Evolutionary conservation across 2,329 filamentous ascomycete genomes (phyloP).

Genomic region (Zymoseptoria pseudotritici): DNA sequence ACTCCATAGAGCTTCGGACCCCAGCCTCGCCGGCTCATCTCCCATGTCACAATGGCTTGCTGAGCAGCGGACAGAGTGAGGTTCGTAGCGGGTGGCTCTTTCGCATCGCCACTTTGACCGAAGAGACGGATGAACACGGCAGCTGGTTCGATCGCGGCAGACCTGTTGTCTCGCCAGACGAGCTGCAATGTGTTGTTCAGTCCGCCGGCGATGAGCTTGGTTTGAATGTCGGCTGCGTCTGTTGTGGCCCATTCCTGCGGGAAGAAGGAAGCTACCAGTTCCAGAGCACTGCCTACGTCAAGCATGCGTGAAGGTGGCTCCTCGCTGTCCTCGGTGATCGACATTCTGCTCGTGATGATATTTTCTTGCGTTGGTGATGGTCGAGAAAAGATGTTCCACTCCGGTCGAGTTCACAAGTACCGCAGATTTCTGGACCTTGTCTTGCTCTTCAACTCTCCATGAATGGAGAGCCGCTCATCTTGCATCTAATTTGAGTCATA

Average conservation of each 20-base stretch:
- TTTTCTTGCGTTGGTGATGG: too few species aligned
- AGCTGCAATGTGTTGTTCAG: conserved; percentile 7
- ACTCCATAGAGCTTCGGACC: conserved; percentile 3
- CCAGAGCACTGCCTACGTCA: background rate
- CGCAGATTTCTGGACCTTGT: too few species aligned
- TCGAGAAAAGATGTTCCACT: too few species aligned
- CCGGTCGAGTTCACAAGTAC: too few species aligned
- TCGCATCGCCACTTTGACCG: conserved; percentile 1
- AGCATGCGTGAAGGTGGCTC: background rate
- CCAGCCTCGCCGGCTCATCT: conserved; percentile 7
- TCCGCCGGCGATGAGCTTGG: conserved; percentile 1
- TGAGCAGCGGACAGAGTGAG: conserved; percentile 4
- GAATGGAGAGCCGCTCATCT: too few species aligned
- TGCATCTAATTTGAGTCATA: too few species aligned
- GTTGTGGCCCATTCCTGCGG: conserved; percentile 3
- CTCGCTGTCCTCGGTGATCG: too few species aligned
- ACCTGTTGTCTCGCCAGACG: background rate
- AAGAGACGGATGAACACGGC: conserved; percentile 9
- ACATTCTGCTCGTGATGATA: too few species aligned
- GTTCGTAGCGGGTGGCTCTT: conserved; percentile 3
- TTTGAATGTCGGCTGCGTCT: background rate
- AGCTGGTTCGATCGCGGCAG: background rate
- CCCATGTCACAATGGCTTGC: conserved; percentile 5
- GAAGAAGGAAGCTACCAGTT: conserved; percentile 5
- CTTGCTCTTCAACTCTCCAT: too few species aligned